Evolutionary conservation across 192 early-diverging fungal genomes (phyloP).

Genomic region (Oehlia diaphana): DNA sequence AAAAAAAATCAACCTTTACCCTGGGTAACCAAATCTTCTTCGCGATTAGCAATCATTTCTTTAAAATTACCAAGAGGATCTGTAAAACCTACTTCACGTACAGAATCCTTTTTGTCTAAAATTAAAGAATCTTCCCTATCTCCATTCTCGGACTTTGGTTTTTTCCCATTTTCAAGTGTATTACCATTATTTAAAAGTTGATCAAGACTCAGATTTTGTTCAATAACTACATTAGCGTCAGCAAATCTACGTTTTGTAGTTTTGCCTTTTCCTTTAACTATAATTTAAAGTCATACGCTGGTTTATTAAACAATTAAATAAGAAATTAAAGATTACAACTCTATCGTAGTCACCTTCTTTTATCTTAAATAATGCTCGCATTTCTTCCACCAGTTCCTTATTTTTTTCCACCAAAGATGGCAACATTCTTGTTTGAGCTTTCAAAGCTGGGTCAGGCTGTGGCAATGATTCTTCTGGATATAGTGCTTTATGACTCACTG

Average conservation of each 20-base stretch:
- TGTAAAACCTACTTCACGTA: constrained; percentile 48
- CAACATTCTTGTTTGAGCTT: constrained; percentile 46
- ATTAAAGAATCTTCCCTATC: background rate
- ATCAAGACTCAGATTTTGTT: constrained; percentile 8
- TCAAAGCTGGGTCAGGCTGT: constrained; percentile 45
- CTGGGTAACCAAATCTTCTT: constrained; percentile 52
- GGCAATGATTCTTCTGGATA: constrained; percentile 54
- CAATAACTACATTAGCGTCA: constrained; percentile 18
- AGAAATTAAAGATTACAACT: background rate
- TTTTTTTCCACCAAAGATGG: constrained; percentile 46
- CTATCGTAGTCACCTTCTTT: constrained; percentile 45
- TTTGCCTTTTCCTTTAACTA: constrained; percentile 38
- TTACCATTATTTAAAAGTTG: constrained; percentile 29
- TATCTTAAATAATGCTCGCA: constrained; percentile 55
- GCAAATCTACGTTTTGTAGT: constrained; percentile 28
- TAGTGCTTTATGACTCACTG: constrained; percentile 59
- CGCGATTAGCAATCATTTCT: constrained; percentile 53
- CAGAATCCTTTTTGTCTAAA: constrained; percentile 32
- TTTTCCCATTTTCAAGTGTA: constrained; percentile 35
- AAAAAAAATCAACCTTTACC: constrained; percentile 35
- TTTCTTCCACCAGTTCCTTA: constrained; percentile 38
- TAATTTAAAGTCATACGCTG: background rate
- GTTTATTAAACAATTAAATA: background rate
- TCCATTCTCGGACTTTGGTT: constrained; percentile 26
- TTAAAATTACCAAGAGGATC: constrained; percentile 64